Evolutionary conservation across 1,139 yeast genomes (phyloP).

Genomic region (Candida pseudoviswanathii): DNA sequence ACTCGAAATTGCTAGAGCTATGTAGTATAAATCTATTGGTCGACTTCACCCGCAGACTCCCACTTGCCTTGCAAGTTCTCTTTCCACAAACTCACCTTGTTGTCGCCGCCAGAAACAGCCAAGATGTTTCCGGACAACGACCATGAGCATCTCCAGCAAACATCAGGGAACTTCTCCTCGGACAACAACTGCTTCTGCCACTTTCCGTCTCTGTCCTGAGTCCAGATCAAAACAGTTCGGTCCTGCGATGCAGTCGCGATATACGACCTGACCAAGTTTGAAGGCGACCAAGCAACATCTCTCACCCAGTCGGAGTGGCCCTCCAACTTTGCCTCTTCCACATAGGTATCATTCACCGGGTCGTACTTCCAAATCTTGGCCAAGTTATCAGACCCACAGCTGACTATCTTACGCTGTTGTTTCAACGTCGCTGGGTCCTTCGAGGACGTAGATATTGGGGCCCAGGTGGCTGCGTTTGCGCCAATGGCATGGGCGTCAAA

Average conservation of each 20-base stretch:
- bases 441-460: constrained; percentile 57
- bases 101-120: constrained; percentile 96
- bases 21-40: constrained; percentile 46
- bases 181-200: constrained; percentile 84
- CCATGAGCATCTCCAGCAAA: constrained; percentile 99
- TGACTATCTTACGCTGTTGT: constrained; percentile 65
- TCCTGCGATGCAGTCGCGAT: constrained; percentile 99
- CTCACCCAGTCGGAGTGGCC: constrained; percentile 99
- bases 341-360: constrained; percentile 56
- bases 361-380: constrained; percentile 89
- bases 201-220: constrained; percentile 62
- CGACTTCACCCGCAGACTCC: constrained; percentile 96
- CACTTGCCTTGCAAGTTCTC: constrained; percentile 92
- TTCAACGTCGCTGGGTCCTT: constrained; percentile 35
- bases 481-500: constrained; percentile 91
- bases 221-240: constrained; percentile 92
- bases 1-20: no score
- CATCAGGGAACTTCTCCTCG: constrained; percentile 88
- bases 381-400: constrained; percentile 94
- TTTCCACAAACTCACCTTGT: constrained; percentile 94
- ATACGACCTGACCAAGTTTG: constrained; percentile 80
- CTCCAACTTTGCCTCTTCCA: constrained; percentile 72
- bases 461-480: constrained; percentile 95
- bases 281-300: constrained; percentile 98
- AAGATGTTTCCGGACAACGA: constrained; percentile 92